Evolutionary conservation across 768 basidiomycete species (phyloP).

Genomic region (Russula brevipes): DNA sequence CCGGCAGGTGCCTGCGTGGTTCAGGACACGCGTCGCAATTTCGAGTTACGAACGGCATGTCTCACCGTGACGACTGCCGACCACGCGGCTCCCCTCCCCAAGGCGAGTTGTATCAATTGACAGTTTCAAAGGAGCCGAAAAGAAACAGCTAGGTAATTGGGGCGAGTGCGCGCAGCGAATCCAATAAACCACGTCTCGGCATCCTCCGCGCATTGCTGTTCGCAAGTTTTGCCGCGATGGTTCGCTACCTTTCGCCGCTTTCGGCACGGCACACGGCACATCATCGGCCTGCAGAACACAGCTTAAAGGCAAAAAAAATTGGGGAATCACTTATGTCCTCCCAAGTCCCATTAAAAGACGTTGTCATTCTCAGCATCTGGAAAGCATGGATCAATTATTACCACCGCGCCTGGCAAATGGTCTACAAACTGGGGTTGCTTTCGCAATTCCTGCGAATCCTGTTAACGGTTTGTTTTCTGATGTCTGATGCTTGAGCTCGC

Average conservation of each 20-base stretch:
- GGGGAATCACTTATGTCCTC: background rate
- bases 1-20: background rate
- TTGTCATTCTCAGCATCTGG: background rate
- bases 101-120: background rate
- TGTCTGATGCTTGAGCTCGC: background rate
- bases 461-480: too few relatives aligned
- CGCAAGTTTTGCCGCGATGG: background rate
- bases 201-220: background rate
- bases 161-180: too few relatives aligned
- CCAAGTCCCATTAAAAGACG: background rate
- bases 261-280: background rate
- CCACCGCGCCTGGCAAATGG: background rate
- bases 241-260: background rate
- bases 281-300: background rate
- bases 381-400: background rate
- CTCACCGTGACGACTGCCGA: background rate
- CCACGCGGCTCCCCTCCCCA: background rate
- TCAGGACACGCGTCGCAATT: background rate
- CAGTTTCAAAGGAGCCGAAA: background rate
- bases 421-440: background rate
- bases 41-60: background rate
- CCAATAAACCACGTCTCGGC: too few relatives aligned
- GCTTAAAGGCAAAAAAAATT: slow-evolving; percentile 8
- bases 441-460: background rate
- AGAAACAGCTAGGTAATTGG: too few relatives aligned